A percentile compares a stretch with the other conserved stretches of the same genome.
Conservation (phyloP, 805 yeast species). For the Saturnispora gosingensis region DNA sequence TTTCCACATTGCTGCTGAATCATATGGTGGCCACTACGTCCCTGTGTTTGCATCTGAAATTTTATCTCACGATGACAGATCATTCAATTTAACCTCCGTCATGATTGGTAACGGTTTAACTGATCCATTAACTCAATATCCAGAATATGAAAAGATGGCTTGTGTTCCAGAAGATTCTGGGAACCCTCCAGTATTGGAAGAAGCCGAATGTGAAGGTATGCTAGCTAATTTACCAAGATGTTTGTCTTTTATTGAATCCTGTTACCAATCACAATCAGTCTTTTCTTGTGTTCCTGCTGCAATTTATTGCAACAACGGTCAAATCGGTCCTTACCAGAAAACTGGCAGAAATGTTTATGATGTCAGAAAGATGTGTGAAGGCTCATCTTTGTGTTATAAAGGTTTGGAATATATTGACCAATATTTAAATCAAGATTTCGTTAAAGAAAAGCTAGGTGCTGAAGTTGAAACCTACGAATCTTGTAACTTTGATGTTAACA, state of each 20-base stretch:
- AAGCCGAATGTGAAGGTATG: slow-evolving; percentile 65
- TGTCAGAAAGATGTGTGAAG: slow-evolving; percentile 45
- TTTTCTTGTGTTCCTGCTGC: slow-evolving; percentile 58
- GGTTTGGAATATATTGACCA: slow-evolving; percentile 40
- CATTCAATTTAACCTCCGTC: slow-evolving; percentile 64
- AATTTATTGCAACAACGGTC: slow-evolving; percentile 53
- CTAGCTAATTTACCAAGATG: slow-evolving; percentile 54
- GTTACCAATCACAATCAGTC: slow-evolving; percentile 52
- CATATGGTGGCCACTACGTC: slow-evolving; percentile 78
- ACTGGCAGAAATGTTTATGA: slow-evolving; percentile 60
- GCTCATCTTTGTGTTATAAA: slow-evolving; percentile 44
- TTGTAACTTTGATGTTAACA: slow-evolving; percentile 42
- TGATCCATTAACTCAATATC: slow-evolving; percentile 71
- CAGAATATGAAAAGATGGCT: slow-evolving; percentile 85
- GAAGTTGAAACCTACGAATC: slow-evolving; percentile 39
- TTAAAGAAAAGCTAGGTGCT: slow-evolving; percentile 50
- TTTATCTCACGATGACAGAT: slow-evolving; percentile 42
- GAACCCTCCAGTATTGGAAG: slow-evolving; percentile 59
- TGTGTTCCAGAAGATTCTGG: slow-evolving; percentile 74
- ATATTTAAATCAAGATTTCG: slow-evolving; percentile 45
- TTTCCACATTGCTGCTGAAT: slow-evolving; percentile 79
- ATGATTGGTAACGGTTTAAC: slow-evolving; percentile 91
- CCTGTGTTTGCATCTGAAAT: slow-evolving; percentile 58
- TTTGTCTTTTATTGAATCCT: slow-evolving; percentile 47
- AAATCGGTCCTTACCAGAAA: slow-evolving; percentile 46